phyloP scores from a whole-genome alignment of 2,329 filamentous ascomycete genomes.

The Fusarium napiforme region DNA sequence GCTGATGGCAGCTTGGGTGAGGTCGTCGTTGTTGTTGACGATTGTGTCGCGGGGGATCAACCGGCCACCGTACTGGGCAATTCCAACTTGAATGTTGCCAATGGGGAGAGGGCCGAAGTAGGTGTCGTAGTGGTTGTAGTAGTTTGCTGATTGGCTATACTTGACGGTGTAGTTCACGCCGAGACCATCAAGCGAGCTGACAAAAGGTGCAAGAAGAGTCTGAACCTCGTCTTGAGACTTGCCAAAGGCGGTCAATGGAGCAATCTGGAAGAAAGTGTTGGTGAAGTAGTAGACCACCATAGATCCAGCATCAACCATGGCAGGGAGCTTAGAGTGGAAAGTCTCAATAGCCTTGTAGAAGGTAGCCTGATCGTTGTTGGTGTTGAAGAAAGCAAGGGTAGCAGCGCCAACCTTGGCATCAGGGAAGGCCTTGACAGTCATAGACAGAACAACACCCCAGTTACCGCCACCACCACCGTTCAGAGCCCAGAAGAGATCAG shows the following conservation, averaged over 20 bases:
- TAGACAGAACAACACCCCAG: conserved; percentile 66
- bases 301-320: conserved; percentile 59
- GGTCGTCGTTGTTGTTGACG: conserved; percentile 44
- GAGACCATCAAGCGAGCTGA: conserved; percentile 10
- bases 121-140: conserved; percentile 55
- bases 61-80: conserved; percentile 53
- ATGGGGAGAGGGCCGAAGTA: conserved; percentile 53
- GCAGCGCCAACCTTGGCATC: conserved; percentile 57
- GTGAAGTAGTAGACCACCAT: conserved; percentile 55
- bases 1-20: conserved; percentile 46
- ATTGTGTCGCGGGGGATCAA: conserved; percentile 55
- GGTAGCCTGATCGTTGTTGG: conserved; percentile 47
- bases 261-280: conserved; percentile 55
- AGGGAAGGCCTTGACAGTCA: conserved; percentile 57
- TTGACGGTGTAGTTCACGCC: conserved; percentile 16
- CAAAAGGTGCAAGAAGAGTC: conserved; percentile 51
- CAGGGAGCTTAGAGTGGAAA: conserved; percentile 51
- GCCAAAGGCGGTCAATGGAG: conserved; percentile 49
- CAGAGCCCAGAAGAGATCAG: conserved; percentile 72
- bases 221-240: neutral
- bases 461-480: conserved; percentile 69
- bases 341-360: conserved; percentile 61
- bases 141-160: conserved; percentile 26
- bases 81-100: conserved; percentile 47
- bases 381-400: conserved; percentile 54